These are phyloP conservation scores for Alternaria alternata DNA, from an alignment of 2,329 filamentous ascomycete species.

Conservation along the genomic window DNA sequence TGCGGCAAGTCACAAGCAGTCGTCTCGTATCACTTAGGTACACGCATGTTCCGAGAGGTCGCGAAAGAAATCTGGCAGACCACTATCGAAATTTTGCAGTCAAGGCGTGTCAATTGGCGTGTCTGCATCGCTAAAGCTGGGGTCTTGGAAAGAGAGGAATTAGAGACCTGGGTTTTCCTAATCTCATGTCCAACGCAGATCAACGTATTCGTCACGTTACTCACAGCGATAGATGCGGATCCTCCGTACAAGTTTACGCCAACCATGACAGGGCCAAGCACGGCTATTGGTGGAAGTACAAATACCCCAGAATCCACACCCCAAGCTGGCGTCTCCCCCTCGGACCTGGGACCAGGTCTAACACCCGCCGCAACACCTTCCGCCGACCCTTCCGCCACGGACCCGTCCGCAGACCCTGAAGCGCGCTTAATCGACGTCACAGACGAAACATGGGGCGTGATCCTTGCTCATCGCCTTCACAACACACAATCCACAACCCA, in stretches of 20 bases:
- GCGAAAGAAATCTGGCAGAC: conserved; percentile 80
- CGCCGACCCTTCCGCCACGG: conserved; percentile 56
- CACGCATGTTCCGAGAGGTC: conserved; percentile 70
- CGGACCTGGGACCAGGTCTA: conserved; percentile 47
- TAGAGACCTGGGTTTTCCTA: conserved; percentile 56
- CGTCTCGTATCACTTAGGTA: conserved; percentile 74
- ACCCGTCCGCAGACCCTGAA: conserved; percentile 63
- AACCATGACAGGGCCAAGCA: conserved; percentile 33
- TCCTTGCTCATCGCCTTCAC: conserved; percentile 68
- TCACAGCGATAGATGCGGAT: conserved; percentile 71
- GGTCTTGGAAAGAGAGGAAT: conserved; percentile 71
- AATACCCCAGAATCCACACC: conserved; percentile 44
- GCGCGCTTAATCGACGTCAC: conserved; percentile 74
- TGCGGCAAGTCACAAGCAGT: conserved; percentile 76
- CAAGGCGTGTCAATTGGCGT: conserved; percentile 77
- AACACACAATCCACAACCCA: conserved; percentile 47
- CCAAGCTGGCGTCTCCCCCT: conserved; percentile 44
- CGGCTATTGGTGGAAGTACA: conserved; percentile 25
- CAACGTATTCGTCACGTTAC: conserved; percentile 59
- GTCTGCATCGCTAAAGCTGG: conserved; percentile 77
- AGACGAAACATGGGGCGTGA: conserved; percentile 78
- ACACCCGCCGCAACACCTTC: conserved; percentile 74
- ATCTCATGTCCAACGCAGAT: conserved; percentile 48
- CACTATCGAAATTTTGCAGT: conserved; percentile 75
- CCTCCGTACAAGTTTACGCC: conserved; percentile 71